Evolutionary conservation across 352 stramenopile species (phyloP).

Genomic region (Phytophthora agathidicida): DNA sequence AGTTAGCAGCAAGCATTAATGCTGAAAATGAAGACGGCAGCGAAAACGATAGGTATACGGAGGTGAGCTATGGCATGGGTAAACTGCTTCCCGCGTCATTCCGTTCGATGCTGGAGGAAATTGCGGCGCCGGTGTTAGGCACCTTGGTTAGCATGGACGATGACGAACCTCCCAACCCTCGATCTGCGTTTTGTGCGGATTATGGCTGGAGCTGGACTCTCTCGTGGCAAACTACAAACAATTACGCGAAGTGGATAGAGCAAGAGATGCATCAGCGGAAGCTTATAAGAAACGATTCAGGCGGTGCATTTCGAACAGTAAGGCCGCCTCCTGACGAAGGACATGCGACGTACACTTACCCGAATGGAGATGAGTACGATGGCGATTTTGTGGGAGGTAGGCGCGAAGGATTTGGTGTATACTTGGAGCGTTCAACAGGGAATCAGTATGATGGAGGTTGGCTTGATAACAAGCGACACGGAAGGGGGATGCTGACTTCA

Average conservation of each 20-base stretch:
- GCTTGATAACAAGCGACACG: conserved; percentile 66
- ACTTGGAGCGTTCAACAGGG: conserved; percentile 77
- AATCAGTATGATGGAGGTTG: conserved; percentile 84
- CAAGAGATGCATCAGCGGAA: conserved; percentile 14
- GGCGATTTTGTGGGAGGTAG: conserved; percentile 68
- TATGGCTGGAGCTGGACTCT: conserved; percentile 67
- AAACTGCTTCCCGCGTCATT: conserved; percentile 55
- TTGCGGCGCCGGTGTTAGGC: conserved; percentile 51
- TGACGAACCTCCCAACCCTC: conserved; percentile 29
- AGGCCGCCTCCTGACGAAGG: conserved; percentile 53
- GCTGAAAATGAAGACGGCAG: conserved; percentile 12
- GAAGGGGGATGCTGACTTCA: conserved; percentile 70
- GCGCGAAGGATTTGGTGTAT: conserved; percentile 76
- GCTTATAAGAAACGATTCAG: conserved; percentile 11
- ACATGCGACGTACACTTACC: conserved; percentile 54
- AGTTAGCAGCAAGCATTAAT: conserved; percentile 32
- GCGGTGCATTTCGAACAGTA: conserved; percentile 31
- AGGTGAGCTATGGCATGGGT: conserved; percentile 1
- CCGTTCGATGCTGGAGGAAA: conserved; percentile 55
- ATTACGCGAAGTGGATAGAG: conserved; percentile 61
- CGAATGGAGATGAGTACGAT: conserved; percentile 83
- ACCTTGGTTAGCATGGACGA: conserved; percentile 19
- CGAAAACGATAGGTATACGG: not conserved
- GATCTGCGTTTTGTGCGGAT: conserved; percentile 52
- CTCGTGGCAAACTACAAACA: conserved; percentile 70